Conservation (phyloP, 2,329 filamentous ascomycete species). For the Cytospora piceicola region DNA sequence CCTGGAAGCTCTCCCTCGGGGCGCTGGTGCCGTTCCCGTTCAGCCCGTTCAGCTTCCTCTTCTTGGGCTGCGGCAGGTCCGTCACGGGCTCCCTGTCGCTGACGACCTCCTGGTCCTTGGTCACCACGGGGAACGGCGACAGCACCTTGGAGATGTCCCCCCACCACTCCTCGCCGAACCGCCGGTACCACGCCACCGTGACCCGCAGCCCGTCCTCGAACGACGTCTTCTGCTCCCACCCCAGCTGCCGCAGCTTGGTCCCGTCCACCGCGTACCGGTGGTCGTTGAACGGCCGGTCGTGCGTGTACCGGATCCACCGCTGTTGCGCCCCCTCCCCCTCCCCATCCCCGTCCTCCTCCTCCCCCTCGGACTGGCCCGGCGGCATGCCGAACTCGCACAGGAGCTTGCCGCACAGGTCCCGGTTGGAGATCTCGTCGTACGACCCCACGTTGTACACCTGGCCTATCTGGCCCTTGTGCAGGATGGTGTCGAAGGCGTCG, state of each 20-base stretch:
- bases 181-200: conserved; percentile 72
- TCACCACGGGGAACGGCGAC: conserved; percentile 68
- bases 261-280: conserved; percentile 73
- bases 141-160: conserved; percentile 71
- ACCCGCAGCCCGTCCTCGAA: conserved; percentile 66
- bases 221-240: conserved; percentile 69
- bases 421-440: conserved; percentile 75
- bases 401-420: conserved; percentile 68
- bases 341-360: conserved; percentile 62
- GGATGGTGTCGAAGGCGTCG: conserved; percentile 81
- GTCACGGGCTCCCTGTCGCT: conserved; percentile 52
- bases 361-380: conserved; percentile 54
- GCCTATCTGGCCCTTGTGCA: conserved; percentile 74
- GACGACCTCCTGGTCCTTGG: conserved; percentile 56
- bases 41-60: conserved; percentile 22
- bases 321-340: conserved; percentile 63
- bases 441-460: conserved; percentile 85
- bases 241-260: conserved; percentile 66
- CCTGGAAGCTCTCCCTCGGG: not conserved
- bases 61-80: conserved; percentile 36
- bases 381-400: conserved; percentile 64
- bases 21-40: not conserved
- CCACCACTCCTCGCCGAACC: conserved; percentile 72
- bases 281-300: conserved; percentile 80
- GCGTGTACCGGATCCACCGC: conserved; percentile 73